Percentiles rank a stretch among this genome's conserved stretches.
Conservation (phyloP, 1,284 basidiomycete species). For the Sporisorium exsertum region DNA sequence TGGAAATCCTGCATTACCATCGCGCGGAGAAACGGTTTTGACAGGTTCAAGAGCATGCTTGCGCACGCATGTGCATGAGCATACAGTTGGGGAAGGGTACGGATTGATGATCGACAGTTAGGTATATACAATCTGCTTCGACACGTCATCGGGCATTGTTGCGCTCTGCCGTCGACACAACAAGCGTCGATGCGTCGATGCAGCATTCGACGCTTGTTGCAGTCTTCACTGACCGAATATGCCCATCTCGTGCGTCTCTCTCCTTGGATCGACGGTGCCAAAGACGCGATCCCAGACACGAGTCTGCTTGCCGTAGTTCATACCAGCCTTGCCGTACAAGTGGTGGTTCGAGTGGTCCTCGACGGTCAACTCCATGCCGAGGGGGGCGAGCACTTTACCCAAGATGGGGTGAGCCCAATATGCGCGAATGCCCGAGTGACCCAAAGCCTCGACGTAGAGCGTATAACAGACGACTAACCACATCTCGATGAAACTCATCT, state of each 20-base stretch:
- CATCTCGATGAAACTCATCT: constrained; percentile 60
- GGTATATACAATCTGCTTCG: too few species aligned
- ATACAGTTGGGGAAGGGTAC: too few species aligned
- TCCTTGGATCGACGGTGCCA: constrained; percentile 61
- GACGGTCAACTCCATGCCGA: constrained; percentile 62
- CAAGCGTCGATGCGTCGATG: too few species aligned
- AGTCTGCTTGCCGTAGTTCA: constrained; percentile 69
- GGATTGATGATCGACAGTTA: too few species aligned
- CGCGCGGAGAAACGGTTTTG: too few species aligned
- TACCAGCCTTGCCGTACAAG: constrained; percentile 58
- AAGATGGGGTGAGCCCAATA: constrained; percentile 51
- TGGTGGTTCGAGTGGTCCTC: constrained; percentile 70
- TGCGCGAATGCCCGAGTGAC: constrained; percentile 64
- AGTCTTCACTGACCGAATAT: constrained; percentile 26
- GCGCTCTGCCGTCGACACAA: too few species aligned
- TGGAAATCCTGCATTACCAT: too few species aligned
- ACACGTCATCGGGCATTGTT: too few species aligned
- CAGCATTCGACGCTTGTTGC: too few species aligned
- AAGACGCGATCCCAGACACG: constrained; percentile 67
- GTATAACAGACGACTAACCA: constrained; percentile 59
- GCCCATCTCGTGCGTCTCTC: constrained; percentile 52
- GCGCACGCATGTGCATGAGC: too few species aligned
- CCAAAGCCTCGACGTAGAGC: constrained; percentile 53
- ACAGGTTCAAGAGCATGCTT: too few species aligned
- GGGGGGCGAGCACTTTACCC: constrained; percentile 39